Percentiles rank a stretch among this genome's conserved stretches.
Evolutionary conservation across 345 rosid genomes (phyloP).

Genomic region (Raphanus raphanistrum): DNA sequence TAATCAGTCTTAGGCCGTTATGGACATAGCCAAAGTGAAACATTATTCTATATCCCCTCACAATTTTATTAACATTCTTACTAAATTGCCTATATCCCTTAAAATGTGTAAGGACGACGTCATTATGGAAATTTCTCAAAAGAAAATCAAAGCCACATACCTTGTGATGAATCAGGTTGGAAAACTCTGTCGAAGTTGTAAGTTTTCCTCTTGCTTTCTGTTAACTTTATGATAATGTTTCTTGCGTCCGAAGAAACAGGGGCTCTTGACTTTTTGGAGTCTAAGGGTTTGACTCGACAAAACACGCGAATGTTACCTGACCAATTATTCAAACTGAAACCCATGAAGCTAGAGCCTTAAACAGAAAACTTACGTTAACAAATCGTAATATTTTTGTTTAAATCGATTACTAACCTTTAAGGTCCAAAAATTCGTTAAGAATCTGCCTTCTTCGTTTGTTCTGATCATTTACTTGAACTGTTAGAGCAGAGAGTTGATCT

Average conservation of each 20-base stretch:
- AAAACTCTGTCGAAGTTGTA: constrained; percentile 70
- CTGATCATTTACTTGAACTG: constrained; percentile 44
- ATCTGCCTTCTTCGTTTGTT: constrained; percentile 60
- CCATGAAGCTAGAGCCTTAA: neutral
- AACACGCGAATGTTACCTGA: constrained; percentile 69
- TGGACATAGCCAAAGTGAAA: neutral
- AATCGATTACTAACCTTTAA: constrained; percentile 44
- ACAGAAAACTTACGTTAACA: neutral
- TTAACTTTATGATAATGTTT: constrained; percentile 46
- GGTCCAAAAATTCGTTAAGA: constrained; percentile 70
- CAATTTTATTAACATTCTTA: too few species aligned
- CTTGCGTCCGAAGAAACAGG: constrained; percentile 51
- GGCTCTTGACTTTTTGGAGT: constrained; percentile 34
- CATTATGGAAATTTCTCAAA: neutral
- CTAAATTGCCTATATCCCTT: neutral
- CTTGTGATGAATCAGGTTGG: constrained; percentile 69
- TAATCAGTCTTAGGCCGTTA: neutral
- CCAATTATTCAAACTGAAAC: neutral
- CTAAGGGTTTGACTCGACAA: constrained; percentile 66
- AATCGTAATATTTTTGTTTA: neutral
- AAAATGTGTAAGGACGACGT: neutral
- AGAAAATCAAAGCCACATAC: constrained; percentile 30
- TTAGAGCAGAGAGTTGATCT: constrained; percentile 57
- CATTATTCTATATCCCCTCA: neutral
- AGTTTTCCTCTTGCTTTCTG: constrained; percentile 46